Conservation (phyloP, 2,329 filamentous ascomycete genomes). For the Arthrobotrys iridis region DNA sequence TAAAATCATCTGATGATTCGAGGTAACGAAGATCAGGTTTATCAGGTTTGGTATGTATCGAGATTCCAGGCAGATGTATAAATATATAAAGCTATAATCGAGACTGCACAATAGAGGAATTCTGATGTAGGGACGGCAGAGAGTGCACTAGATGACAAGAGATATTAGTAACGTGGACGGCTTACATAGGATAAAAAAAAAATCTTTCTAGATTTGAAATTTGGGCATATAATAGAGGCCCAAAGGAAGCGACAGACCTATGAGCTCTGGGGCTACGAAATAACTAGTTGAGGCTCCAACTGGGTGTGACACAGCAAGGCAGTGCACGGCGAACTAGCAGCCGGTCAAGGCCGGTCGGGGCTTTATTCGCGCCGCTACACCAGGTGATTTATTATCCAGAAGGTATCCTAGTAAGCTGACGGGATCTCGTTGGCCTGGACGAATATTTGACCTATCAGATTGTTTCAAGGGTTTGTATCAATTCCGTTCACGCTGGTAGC, state of each 20-base stretch:
- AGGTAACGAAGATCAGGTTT: no score
- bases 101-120: not conserved
- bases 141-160: not conserved
- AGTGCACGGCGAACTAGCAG: not conserved
- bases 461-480: not conserved
- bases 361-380: constrained; percentile 17
- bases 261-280: not conserved
- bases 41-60: no score
- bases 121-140: no score
- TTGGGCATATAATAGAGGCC: not conserved
- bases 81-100: not conserved
- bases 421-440: not conserved
- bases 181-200: not conserved
- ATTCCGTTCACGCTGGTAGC: not conserved
- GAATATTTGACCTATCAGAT: constrained; percentile 20
- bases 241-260: not conserved
- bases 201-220: not conserved
- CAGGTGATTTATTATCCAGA: constrained; percentile 11
- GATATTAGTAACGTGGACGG: not conserved
- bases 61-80: not conserved
- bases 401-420: constrained; percentile 34
- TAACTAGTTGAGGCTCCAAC: constrained; percentile 6
- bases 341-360: constrained; percentile 29
- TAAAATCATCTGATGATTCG: constrained; percentile 35
- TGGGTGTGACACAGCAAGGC: not conserved